Percentiles rank a stretch among this genome's conserved stretches.
phyloP scores from a whole-genome alignment of 805 yeast genomes.

The Jamesozyma rosinii region DNA sequence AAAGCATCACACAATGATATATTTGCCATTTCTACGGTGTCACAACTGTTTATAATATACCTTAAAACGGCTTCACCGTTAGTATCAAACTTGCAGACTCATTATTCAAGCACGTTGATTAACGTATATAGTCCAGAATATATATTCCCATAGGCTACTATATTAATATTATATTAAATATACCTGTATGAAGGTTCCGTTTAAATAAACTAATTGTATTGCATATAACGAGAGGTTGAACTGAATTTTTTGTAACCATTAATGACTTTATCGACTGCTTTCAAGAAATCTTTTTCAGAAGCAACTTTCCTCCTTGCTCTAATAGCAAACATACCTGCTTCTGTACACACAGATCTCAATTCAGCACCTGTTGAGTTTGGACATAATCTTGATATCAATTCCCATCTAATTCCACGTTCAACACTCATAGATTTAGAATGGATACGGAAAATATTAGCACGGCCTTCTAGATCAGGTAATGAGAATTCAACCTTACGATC shows the following conservation, averaged over 20 bases:
- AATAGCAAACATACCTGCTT: slow-evolving; percentile 99
- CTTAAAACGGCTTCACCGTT: too few relatives aligned
- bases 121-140: too few relatives aligned
- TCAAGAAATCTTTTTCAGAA: slow-evolving; percentile 92
- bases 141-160: too few relatives aligned
- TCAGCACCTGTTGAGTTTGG: slow-evolving; percentile 99
- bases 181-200: background rate
- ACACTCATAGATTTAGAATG: slow-evolving; percentile 97
- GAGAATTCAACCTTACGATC: slow-evolving; percentile 98
- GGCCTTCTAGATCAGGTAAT: slow-evolving; percentile 92
- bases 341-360: slow-evolving; percentile 95
- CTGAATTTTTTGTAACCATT: slow-evolving; percentile 97
- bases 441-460: slow-evolving; percentile 94
- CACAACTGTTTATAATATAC: too few relatives aligned
- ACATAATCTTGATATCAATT: slow-evolving; percentile 89
- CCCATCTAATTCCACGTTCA: slow-evolving; percentile 97
- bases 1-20: too few relatives aligned
- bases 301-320: slow-evolving; percentile 98
- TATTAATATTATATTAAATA: too few relatives aligned
- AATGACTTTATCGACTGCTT: slow-evolving; percentile 96
- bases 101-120: too few relatives aligned
- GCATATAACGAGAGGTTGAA: slow-evolving; percentile 97
- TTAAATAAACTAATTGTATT: slow-evolving; percentile 55
- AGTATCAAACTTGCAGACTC: too few relatives aligned
- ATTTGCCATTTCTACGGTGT: too few relatives aligned